phyloP scores from a whole-genome alignment of 768 basidiomycete species.

The Psilocybe tampanensis region DNA sequence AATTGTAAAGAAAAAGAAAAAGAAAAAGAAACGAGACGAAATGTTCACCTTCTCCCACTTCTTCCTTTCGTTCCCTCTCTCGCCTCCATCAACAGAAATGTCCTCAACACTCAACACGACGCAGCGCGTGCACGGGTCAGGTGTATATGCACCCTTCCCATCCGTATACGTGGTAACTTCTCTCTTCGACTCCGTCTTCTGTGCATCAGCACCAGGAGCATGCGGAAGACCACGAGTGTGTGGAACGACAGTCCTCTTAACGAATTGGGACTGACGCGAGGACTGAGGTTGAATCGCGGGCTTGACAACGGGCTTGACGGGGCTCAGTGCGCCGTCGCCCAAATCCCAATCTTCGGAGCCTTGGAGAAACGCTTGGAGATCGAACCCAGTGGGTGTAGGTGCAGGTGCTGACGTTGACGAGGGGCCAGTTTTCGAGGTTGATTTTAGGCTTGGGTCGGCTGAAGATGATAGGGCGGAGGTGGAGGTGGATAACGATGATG shows the following conservation, averaged over 20 bases:
- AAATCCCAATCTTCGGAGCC: constrained; percentile 76
- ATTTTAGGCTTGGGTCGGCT: neutral
- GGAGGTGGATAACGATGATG: too few relatives aligned
- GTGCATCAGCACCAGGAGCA: too few relatives aligned
- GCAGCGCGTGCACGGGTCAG: constrained; percentile 56
- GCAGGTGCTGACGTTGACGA: constrained; percentile 2
- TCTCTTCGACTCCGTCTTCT: too few relatives aligned
- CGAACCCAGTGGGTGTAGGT: constrained; percentile 26
- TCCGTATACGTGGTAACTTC: too few relatives aligned
- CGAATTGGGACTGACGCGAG: too few relatives aligned
- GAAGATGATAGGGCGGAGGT: constrained; percentile 12
- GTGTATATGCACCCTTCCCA: constrained; percentile 19
- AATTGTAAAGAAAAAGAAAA: too few relatives aligned
- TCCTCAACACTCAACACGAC: constrained; percentile 50
- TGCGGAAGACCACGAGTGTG: too few relatives aligned
- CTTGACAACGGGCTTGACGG: constrained; percentile 41
- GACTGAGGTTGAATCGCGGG: neutral
- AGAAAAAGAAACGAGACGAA: too few relatives aligned
- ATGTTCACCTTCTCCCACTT: constrained; percentile 43
- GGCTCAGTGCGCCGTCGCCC: constrained; percentile 56
- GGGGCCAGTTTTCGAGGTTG: neutral
- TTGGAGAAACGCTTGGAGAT: constrained; percentile 54
- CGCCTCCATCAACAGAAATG: constrained; percentile 20
- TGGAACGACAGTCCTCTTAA: too few relatives aligned
- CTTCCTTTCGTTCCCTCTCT: neutral